Base-by-base conservation (phyloP, 192 early-diverging fungal genomes). In the Spizellomyces punctatus region DNA sequence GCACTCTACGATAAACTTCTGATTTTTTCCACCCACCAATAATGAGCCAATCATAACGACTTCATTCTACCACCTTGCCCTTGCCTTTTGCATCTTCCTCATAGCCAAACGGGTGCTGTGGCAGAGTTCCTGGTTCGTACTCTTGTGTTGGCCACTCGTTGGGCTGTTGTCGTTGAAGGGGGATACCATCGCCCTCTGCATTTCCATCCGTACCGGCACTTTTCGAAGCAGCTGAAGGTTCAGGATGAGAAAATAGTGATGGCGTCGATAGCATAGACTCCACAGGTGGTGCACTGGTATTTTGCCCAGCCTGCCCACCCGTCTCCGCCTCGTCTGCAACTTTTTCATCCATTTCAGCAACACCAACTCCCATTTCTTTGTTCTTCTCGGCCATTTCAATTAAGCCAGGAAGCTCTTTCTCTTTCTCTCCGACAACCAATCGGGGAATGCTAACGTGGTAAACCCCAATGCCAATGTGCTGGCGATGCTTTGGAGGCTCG, bases 391-490 rank as follows among this genome's bases (percentile, higher is more conserved):
- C 54, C 54, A 57, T 19, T 43, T 67, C 21, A 22, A 67, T 22
- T 12, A 67, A 8, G 21, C 21, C 66, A 10, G 66, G 50, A 41
- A 57, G 48, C 1, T 56, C 66, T 16, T 10, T 12, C 22, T 17
- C 59, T 27, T 57, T 14, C 10, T 54, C 50, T 17, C 66, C 66
- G 6, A 57, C 21, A 6, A 67, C 66, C 6, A 67, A 43, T 17
- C 66, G 66, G 50, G 66, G 66, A 47, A 67, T 56, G 42, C 50
- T 58, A 12, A 67, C 66, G 21, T 16, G 19, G 52, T 67, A 67
- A 10, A 67, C 21, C 17, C 66, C 66, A 17, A 67, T 42, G 2
- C 12, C 12, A 16, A 57, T 41, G 14, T 57, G 12, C 19, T n/a
- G 49, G 10, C 19, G 52, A 17, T 58, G 19, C 16, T 56, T 55